These are phyloP conservation scores for Metschnikowia amazonensis DNA, from an alignment of 805 yeast genomes.

Conservation along the genomic window DNA sequence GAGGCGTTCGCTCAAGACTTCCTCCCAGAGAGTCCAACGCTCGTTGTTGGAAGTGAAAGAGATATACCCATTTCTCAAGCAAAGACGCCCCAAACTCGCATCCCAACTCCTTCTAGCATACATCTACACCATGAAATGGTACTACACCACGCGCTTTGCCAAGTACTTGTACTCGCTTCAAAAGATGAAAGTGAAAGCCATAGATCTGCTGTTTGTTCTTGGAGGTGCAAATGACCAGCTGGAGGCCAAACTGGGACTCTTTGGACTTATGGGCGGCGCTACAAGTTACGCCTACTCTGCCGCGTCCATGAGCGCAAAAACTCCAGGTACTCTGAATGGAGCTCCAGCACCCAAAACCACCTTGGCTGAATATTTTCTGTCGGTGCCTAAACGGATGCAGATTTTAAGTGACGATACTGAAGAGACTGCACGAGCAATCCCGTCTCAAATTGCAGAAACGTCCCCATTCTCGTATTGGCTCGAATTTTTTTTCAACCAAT, in stretches of 20 bases:
- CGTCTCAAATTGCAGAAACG: constrained; percentile 82
- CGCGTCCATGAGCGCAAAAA: background rate
- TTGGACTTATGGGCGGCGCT: constrained; percentile 11
- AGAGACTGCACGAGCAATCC: constrained; percentile 46
- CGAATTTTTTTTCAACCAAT: constrained; percentile 70
- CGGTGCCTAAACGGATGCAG: constrained; percentile 57
- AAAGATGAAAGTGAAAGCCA: constrained; percentile 50
- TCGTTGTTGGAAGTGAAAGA: constrained; percentile 61
- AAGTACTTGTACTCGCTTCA: constrained; percentile 73
- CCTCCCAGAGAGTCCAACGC: constrained; percentile 74
- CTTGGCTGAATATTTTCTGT: constrained; percentile 49
- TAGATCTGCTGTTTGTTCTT: constrained; percentile 55
- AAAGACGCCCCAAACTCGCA: constrained; percentile 60
- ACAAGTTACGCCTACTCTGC: constrained; percentile 3
- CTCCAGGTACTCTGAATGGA: constrained; percentile 1
- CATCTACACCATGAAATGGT: constrained; percentile 88
- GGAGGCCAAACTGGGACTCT: constrained; percentile 12
- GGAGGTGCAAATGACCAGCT: constrained; percentile 39
- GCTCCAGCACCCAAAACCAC: constrained; percentile 14
- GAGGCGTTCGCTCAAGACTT: constrained; percentile 50
- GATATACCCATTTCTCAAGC: constrained; percentile 52
- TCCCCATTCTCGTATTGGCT: constrained; percentile 62
- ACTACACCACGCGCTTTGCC: constrained; percentile 73
- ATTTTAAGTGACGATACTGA: constrained; percentile 34
- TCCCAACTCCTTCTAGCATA: constrained; percentile 75